phyloP scores from a whole-genome alignment of 495 filamentous ascomycete genomes.

The Xylaria palmicola region DNA sequence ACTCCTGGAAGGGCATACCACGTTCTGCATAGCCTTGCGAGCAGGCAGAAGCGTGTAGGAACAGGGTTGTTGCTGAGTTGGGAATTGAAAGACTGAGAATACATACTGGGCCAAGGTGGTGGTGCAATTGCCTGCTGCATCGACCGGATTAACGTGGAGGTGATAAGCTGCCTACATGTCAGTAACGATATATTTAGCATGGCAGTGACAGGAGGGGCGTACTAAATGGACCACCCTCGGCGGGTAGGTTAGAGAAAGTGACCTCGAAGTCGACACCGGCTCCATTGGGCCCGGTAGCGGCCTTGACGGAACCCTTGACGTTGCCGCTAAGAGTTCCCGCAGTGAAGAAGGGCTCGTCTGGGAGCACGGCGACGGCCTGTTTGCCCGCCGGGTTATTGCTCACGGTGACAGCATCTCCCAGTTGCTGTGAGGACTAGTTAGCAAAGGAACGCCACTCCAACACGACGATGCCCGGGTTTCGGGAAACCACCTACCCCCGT shows the following conservation, averaged over 20 bases:
- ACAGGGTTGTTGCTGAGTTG: background rate
- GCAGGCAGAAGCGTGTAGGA: constrained; percentile 27
- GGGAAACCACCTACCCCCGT: constrained; percentile 32
- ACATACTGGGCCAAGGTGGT: constrained; percentile 58
- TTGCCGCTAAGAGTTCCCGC: constrained; percentile 49
- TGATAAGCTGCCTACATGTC: constrained; percentile 66
- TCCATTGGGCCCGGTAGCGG: constrained; percentile 54
- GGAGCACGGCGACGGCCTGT: constrained; percentile 60
- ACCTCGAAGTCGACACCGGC: constrained; percentile 63
- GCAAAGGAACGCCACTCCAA: background rate
- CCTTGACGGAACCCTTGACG: constrained; percentile 61
- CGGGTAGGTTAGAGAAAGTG: constrained; percentile 64
- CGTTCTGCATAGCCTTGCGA: constrained; percentile 39
- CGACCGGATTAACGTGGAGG: constrained; percentile 73
- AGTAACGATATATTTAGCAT: background rate
- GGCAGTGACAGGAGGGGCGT: constrained; percentile 33
- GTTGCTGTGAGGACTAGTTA: constrained; percentile 31
- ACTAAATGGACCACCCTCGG: constrained; percentile 68
- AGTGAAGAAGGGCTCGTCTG: constrained; percentile 48
- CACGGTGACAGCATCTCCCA: constrained; percentile 56
- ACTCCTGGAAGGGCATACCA: background rate
- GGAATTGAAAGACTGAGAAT: background rate
- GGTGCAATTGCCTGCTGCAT: constrained; percentile 75
- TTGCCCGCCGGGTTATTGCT: constrained; percentile 62
- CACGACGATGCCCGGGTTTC: background rate